These are phyloP conservation scores for Myriosclerotinia duriaeana DNA, from an alignment of 2,329 filamentous ascomycete species.

Conservation along the genomic window DNA sequence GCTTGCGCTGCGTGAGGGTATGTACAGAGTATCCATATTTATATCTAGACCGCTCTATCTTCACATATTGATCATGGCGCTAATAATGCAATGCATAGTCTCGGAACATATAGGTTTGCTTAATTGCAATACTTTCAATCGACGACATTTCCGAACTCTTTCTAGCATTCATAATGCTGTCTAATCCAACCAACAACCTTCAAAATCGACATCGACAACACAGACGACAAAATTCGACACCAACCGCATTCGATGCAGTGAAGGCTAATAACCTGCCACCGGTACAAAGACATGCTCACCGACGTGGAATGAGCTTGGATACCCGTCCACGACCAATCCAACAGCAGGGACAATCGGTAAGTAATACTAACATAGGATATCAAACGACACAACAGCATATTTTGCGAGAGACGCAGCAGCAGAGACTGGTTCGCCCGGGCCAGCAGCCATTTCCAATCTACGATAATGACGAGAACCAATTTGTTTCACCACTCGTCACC, in stretches of 20 bases:
- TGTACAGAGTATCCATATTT: constrained; percentile 29
- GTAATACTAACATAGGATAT: constrained; percentile 58
- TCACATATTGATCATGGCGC: constrained; percentile 7
- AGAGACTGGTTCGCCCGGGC: constrained; percentile 79
- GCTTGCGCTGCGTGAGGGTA: constrained; percentile 86
- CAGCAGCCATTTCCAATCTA: constrained; percentile 39
- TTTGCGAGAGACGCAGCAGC: constrained; percentile 88
- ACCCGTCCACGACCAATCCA: constrained; percentile 60
- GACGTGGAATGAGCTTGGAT: constrained; percentile 83
- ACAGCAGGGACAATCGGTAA: constrained; percentile 45
- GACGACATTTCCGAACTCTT: constrained; percentile 64
- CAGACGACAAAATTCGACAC: constrained; percentile 85
- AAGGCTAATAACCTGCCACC: constrained; percentile 67
- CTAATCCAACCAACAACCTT: constrained; percentile 69
- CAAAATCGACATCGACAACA: constrained; percentile 74
- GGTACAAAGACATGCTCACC: constrained; percentile 60
- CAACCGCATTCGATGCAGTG: constrained; percentile 71
- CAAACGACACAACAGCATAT: constrained; percentile 66
- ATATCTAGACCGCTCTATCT: constrained; percentile 21
- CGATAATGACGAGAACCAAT: constrained; percentile 53
- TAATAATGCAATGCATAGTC: constrained; percentile 41
- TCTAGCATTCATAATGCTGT: constrained; percentile 74
- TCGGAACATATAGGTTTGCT: constrained; percentile 52
- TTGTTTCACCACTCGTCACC: constrained; percentile 56
- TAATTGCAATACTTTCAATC: constrained; percentile 51